Evolutionary conservation across 768 basidiomycete genomes (phyloP), one percentile per base, ranked within the genome.

Genomic region (Candolleomyces aberdarensis): DNA sequence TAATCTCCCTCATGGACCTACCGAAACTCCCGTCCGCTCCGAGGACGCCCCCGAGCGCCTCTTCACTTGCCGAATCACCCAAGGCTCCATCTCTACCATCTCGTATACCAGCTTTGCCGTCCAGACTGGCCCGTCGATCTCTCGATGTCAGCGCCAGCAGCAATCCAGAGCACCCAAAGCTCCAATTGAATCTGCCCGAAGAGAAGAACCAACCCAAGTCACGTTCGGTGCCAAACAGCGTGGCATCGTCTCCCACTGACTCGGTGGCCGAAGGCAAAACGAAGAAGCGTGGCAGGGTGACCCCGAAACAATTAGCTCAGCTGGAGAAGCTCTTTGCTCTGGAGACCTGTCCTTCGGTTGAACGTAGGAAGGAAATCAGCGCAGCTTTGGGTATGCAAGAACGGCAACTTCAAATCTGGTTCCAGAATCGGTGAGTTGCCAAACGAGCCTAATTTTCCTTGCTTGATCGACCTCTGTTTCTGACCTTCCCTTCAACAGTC

Each of bases 321-420:
- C 75, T 94, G 40, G 92, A 94, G 65, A 81, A 77, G 2, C 83
- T 86, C 65, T 94, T 93, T 69, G 72, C 83, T 13, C 67, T 74
- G 54, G 89, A 92, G 70, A 80, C 86, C 47, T 89, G 85, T 69
- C 92, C 92, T 10, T 88, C 88, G 3, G 86, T 88, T 2, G 80
- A 81, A 11, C 81, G 85, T 53, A 79, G 92, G 47, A 83, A 85
- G 57, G 91, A 92, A 66, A 91, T 94, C 56, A 85, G 88, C 60
- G 82, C 86, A 26, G 71, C 83, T 58, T 78, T 94, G 5, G 89
- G 89, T 15, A 92, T 94, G 88, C 83, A 89, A 55, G 92, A 93
- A 73, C 85, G 91, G 41, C 92, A 93, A 77, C 92, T 89, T 0
- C 92, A 93, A 73, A 89, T 94, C 51, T 93, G 92, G 92, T 94